These are phyloP conservation scores for Gnetum montanum DNA, from an alignment of 75 land plant species.

Conservation along the genomic window DNA sequence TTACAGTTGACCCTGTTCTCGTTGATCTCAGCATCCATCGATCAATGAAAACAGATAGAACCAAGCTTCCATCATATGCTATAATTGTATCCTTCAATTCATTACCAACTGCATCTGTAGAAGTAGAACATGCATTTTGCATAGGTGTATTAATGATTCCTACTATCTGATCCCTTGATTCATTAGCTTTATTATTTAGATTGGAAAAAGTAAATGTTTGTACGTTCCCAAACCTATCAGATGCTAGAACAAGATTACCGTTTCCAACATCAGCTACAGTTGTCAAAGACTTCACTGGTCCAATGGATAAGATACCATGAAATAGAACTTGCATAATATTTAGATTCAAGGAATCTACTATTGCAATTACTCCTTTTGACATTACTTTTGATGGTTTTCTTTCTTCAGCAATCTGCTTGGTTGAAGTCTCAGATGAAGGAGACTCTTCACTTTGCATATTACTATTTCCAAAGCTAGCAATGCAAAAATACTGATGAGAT, in stretches of 20 bases:
- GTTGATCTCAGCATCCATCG: constrained; percentile 38
- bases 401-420: constrained; percentile 11
- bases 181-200: constrained; percentile 13
- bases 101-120: constrained; percentile 1
- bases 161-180: background rate
- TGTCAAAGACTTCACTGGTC: constrained; percentile 32
- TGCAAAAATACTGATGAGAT: constrained; percentile 35
- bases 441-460: background rate
- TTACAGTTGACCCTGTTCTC: constrained; percentile 15
- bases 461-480: constrained; percentile 32
- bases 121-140: constrained; percentile 6
- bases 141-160: constrained; percentile 4
- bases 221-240: constrained; percentile 48
- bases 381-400: constrained; percentile 10
- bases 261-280: constrained; percentile 15
- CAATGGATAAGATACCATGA: constrained; percentile 49
- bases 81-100: constrained; percentile 24
- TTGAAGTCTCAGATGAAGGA: constrained; percentile 7
- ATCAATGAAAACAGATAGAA: constrained; percentile 27
- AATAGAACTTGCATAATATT: constrained; percentile 50
- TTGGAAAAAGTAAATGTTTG: constrained; percentile 19
- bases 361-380: constrained; percentile 34
- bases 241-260: constrained; percentile 16
- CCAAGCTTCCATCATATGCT: constrained; percentile 25
- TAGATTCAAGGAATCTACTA: constrained; percentile 60